Evolutionary conservation across 805 yeast species (phyloP).

Genomic region (Ogataea henricii): DNA sequence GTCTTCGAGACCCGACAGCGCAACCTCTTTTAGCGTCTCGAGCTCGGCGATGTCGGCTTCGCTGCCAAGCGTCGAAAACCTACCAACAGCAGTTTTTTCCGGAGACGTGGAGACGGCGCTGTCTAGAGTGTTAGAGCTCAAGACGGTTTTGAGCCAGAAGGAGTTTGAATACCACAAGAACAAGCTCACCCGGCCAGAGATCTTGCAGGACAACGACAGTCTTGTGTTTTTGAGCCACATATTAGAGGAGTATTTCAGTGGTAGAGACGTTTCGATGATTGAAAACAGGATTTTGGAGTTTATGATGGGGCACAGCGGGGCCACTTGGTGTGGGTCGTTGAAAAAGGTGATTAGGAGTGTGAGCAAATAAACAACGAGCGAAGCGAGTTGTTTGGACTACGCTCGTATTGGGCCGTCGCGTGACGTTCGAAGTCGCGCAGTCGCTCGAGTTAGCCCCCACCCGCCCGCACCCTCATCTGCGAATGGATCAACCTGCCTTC

Average conservation of each 20-base stretch:
- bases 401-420: too few species aligned
- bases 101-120: conserved; percentile 20
- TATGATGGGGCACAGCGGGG: conserved; percentile 59
- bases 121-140: conserved; percentile 26
- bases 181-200: conserved; percentile 36
- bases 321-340: conserved; percentile 69
- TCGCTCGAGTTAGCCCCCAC: too few species aligned
- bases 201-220: conserved; percentile 33
- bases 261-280: conserved; percentile 21
- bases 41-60: conserved; percentile 3
- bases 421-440: too few species aligned
- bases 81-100: background rate
- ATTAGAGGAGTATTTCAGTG: conserved; percentile 23
- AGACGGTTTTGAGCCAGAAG: conserved; percentile 39
- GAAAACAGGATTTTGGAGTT: conserved; percentile 45
- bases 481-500: too few species aligned
- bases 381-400: too few species aligned
- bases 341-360: conserved; percentile 45
- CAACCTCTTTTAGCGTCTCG: background rate
- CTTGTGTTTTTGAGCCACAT: conserved; percentile 29
- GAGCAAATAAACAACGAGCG: background rate
- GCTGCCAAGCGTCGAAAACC: background rate
- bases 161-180: conserved; percentile 46
- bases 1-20: background rate
- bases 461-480: too few species aligned